A percentile compares a stretch with the other conserved stretches of the same genome.
phyloP scores from a whole-genome alignment of 257 asterid genomes.

The Solanum pimpinellifolium region DNA sequence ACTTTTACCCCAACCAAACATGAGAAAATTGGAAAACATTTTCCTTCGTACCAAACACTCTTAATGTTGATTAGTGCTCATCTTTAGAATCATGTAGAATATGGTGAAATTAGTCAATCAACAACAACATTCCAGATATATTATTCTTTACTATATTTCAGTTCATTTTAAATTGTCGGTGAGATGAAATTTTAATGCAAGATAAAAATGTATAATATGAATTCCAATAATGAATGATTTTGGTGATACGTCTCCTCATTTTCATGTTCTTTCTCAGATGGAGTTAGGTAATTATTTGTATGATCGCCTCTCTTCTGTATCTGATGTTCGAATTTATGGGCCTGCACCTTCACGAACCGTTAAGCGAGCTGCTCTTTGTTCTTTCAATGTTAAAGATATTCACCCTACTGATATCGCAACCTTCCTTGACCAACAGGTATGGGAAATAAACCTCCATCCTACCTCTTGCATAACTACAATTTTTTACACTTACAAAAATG shows the following conservation, averaged over 20 bases:
- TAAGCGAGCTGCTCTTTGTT: slow-evolving; percentile 75
- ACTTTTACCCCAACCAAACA: too few species aligned
- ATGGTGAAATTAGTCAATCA: neutral
- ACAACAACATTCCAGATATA: neutral
- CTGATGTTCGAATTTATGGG: slow-evolving; percentile 63
- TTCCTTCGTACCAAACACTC: too few species aligned
- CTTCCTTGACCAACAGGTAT: slow-evolving; percentile 82
- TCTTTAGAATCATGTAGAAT: neutral
- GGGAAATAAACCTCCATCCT: neutral
- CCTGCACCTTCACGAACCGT: slow-evolving; percentile 62
- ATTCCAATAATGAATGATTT: neutral
- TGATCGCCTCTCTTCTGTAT: slow-evolving; percentile 39
- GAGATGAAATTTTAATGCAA: neutral
- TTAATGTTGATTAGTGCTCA: neutral
- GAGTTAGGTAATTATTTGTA: slow-evolving; percentile 61
- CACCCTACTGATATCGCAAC: slow-evolving; percentile 89
- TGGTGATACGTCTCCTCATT: neutral
- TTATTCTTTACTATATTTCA: neutral
- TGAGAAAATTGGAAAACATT: too few species aligned
- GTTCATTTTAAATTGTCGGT: neutral
- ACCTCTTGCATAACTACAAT: neutral
- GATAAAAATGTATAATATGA: neutral
- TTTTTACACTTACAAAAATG: neutral
- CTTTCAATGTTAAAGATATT: slow-evolving; percentile 70
- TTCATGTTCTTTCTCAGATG: slow-evolving; percentile 29